Evolutionary conservation across 2,329 filamentous ascomycete species (phyloP).

Genomic region (Pseudocercospora pini-densiflorae): DNA sequence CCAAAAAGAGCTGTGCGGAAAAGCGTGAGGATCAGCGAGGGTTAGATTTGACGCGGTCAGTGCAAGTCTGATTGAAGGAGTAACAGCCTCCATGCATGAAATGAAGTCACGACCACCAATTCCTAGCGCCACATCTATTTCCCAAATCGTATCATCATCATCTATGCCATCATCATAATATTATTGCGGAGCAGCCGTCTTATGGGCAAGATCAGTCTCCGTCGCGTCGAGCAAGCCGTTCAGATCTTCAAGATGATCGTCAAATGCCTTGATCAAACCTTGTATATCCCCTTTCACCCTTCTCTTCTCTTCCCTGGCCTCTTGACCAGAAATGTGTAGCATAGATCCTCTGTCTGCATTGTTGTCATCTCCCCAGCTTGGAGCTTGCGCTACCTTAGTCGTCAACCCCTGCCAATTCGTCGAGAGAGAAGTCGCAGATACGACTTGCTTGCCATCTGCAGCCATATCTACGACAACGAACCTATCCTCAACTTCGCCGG

Average conservation of each 20-base stretch:
- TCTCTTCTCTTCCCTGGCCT: slow-evolving; percentile 35
- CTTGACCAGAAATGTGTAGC: slow-evolving; percentile 63
- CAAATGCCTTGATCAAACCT: slow-evolving; percentile 43
- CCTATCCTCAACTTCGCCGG: slow-evolving; percentile 52
- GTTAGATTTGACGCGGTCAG: slow-evolving; percentile 13
- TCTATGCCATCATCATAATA: background rate
- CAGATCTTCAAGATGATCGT: slow-evolving; percentile 41
- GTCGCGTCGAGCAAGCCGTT: slow-evolving; percentile 38
- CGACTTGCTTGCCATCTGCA: slow-evolving; percentile 57
- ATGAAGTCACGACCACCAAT: slow-evolving; percentile 1
- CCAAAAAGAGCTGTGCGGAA: slow-evolving; percentile 36
- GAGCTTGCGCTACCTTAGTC: slow-evolving; percentile 61
- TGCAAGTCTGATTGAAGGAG: background rate
- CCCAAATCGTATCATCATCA: background rate
- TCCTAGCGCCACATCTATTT: background rate
- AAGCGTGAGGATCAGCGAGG: slow-evolving; percentile 40
- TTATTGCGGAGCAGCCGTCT: background rate
- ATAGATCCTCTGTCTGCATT: slow-evolving; percentile 56
- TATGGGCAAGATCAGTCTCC: background rate
- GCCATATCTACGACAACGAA: slow-evolving; percentile 62
- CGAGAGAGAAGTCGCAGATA: slow-evolving; percentile 72
- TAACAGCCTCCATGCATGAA: background rate
- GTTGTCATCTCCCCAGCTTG: slow-evolving; percentile 63
- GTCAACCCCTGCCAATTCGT: slow-evolving; percentile 71
- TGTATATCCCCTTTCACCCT: slow-evolving; percentile 43